Conservation (phyloP, 2,329 filamentous ascomycete genomes). For the Fusarium sp. region DNA sequence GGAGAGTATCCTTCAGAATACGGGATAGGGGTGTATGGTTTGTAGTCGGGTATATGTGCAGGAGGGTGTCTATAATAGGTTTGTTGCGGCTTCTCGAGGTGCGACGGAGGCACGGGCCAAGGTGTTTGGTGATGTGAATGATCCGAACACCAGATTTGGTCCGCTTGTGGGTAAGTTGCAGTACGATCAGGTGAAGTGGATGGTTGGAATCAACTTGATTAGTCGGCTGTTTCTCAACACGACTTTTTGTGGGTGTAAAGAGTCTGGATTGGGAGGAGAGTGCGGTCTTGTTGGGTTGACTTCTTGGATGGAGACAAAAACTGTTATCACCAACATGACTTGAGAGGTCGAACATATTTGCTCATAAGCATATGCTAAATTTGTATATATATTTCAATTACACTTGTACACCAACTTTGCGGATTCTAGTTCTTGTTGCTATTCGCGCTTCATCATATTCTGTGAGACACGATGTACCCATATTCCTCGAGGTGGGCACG, state of each 20-base stretch:
- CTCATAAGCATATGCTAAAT: not conserved
- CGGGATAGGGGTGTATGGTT: not conserved
- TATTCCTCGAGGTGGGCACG: accelerated
- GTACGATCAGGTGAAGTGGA: not conserved
- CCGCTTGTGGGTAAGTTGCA: not conserved
- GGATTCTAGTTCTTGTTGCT: not conserved
- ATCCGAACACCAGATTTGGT: not conserved
- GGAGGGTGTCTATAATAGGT: not conserved
- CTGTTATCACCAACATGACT: not conserved
- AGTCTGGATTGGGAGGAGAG: not conserved
- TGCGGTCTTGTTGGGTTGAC: not conserved
- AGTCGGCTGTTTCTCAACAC: no score
- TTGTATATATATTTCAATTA: accelerated
- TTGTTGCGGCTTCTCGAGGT: no score
- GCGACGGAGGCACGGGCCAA: no score
- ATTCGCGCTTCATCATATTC: no score
- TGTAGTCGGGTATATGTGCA: not conserved
- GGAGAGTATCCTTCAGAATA: not conserved
- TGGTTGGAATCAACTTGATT: not conserved
- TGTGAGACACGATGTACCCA: accelerated
- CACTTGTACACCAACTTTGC: accelerated
- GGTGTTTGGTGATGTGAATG: not conserved
- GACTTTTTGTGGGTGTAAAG: not conserved
- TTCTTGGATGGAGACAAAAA: not conserved
- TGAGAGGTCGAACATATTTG: accelerated